Base-by-base conservation (phyloP, 805 yeast genomes). In the Tetrapisispora taiwanensis region DNA sequence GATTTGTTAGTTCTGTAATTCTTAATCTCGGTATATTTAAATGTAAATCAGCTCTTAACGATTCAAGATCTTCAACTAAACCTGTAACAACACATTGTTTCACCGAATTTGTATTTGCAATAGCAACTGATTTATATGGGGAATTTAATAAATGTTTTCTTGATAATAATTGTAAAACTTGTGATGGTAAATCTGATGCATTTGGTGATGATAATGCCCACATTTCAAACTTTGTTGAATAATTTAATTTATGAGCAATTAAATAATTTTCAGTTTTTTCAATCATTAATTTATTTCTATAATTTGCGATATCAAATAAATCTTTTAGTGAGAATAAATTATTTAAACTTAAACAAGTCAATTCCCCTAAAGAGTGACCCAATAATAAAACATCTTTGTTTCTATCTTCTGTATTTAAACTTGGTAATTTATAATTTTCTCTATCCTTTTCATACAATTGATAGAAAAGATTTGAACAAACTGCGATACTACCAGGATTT, bases 291-390 rank as follows among this genome's bases (percentile, higher is more conserved):
- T 55, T 55, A 42, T 63, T 61, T 44, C 68, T 51, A 42, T 54
- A 59, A 37, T 53, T 54, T 24, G 68, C 62, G 19, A 63, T 60
- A 28, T 55, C 54, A 43, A 60, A 56, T 28, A 59, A 42, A 43
- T 60, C 63, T 12, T 54, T 51, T 13, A 60, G 34, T 1, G 52
- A 41, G 33, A 59, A 60, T 15, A 62, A 43, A 18, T 46, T 42
- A 36, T 62, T 60, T 4, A 58, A 52, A 40, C 55, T 50, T 30
- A 63, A 38, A 45, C 63, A 59, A 13, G 59, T 54, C 34, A 63
- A 42, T 45, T 63, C 68, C 15, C 68, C 68, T 30, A 63, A 44
- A 10, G 68, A 63, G 42, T 63, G 68, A 1, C 65, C 68, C 40
- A 62, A 41, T n/a, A 60, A 47, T 30, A 52, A 24, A 26, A 36